Evolutionary conservation across 2,329 filamentous ascomycete genomes (phyloP), one percentile per base, ranked within the genome.

Genomic region (Zalaria sp.): DNA sequence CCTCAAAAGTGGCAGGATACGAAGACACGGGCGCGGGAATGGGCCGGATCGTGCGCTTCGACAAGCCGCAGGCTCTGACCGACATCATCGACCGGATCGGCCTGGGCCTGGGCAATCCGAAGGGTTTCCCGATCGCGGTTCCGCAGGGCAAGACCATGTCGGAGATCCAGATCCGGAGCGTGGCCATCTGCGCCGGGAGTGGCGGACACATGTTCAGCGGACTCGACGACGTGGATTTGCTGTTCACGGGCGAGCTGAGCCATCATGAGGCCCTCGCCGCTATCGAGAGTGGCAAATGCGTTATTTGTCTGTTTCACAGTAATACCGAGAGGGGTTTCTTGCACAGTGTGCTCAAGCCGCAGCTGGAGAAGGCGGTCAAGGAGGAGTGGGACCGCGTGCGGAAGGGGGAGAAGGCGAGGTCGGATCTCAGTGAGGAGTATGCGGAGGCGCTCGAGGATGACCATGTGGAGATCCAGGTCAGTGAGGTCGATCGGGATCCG

Each of bases 261-360:
- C 91, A 98, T 58, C 91, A 98, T 58, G 86, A 91, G 48, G 87
- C 89, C 3, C 72, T 98, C 44, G 77, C 83, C 34, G 85, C 87
- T 1, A 85, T 83, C 27, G 88, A 95, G 66, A 75, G 79, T 44
- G 88, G 88, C 1, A 80, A 80, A 48, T 81, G 78, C 42, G 83
- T 96, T 1, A 75, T 96, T 40, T 82, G 81, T 34, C 71, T 93
- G 38, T 93, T 94, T 53, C 91, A 98, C 60, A 89, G 83, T 52
- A 96, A 96, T 60, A 91, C 84, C 0, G 91, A 98, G 67, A 69
- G 91, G 31, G 80, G 77, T 0, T 98, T 89, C 57, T 62, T 98
- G 53, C 72, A 72, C 44, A 71, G 79, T 45, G 76, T 83, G 37
- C 72, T 98, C 65, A 72, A 72, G 52, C 67, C 68, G 11, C 75